These are phyloP conservation scores for Handroanthus guayacan DNA, from an alignment of 257 asterid species.

Conservation along the genomic window DNA sequence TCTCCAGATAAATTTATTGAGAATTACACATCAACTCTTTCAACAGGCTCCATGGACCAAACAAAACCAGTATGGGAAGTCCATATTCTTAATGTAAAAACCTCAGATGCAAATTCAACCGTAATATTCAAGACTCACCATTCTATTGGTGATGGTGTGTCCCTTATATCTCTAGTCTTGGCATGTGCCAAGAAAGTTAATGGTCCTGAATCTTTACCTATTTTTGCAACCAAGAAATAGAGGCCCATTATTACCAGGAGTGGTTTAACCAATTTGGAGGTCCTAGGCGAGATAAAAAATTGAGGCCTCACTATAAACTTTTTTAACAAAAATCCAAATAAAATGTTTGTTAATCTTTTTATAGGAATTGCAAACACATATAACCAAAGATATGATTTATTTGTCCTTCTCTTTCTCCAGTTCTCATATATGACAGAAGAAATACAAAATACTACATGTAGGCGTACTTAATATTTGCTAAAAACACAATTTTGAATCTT, in stretches of 20 bases:
- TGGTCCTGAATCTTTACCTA: conserved; percentile 46
- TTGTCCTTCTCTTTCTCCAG: no score
- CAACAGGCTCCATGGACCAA: conserved; percentile 38
- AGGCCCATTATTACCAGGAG: background rate
- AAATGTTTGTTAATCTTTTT: no score
- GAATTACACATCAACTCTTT: conserved; percentile 34
- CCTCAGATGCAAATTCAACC: conserved; percentile 45
- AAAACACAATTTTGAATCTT: no score
- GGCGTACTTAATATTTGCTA: no score
- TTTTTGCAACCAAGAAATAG: conserved; percentile 25
- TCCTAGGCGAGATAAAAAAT: no score
- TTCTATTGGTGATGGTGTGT: conserved; percentile 58
- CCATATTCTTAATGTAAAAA: conserved; percentile 49
- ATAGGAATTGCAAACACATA: no score
- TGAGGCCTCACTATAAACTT: no score
- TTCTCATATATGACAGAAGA: no score
- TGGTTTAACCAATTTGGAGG: no score
- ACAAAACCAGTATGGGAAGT: conserved; percentile 58
- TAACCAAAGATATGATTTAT: no score
- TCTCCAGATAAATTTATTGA: conserved; percentile 45
- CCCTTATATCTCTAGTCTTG: conserved; percentile 42
- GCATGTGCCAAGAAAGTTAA: conserved; percentile 47
- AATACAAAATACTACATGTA: no score
- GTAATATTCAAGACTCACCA: conserved; percentile 46
- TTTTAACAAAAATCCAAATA: no score